These are phyloP conservation scores for Medicago ruthenica DNA, from an alignment of 306 rosid genomes.

Conservation along the genomic window DNA sequence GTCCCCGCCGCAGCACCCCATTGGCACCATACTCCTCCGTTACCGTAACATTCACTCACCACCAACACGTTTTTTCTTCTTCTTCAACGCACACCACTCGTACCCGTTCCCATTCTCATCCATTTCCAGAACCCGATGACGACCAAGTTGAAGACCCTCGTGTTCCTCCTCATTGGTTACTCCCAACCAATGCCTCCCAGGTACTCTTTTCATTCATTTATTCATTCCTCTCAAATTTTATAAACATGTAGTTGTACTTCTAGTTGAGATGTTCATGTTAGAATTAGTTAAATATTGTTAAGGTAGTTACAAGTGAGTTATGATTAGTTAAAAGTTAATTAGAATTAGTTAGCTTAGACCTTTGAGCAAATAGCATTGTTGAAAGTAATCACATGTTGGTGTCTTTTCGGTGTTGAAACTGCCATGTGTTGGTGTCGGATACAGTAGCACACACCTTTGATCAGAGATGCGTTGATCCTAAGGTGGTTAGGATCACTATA, in stretches of 20 bases:
- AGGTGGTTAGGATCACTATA: too few species aligned
- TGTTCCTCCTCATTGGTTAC: conserved; percentile 75
- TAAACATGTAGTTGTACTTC: too few species aligned
- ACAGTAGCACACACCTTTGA: too few species aligned
- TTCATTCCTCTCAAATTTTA: not conserved
- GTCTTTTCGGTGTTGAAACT: too few species aligned
- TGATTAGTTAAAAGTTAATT: not conserved
- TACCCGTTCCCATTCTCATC: conserved; percentile 31
- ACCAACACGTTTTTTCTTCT: not conserved
- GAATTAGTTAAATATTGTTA: not conserved
- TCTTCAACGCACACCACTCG: conserved; percentile 34
- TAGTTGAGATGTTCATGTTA: too few species aligned
- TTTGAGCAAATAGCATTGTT: too few species aligned
- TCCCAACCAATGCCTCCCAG: conserved; percentile 73
- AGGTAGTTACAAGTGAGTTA: not conserved
- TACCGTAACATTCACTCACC: conserved; percentile 21
- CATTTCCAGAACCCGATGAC: conserved; percentile 42
- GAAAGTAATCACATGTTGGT: too few species aligned
- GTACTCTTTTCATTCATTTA: conserved; percentile 47
- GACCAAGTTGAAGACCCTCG: conserved; percentile 68
- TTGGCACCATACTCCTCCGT: conserved; percentile 23
- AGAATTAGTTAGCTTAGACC: not conserved
- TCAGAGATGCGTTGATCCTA: too few species aligned
- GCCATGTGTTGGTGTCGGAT: too few species aligned
- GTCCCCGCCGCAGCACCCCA: conserved; percentile 20